phyloP scores from a whole-genome alignment of 2,329 filamentous ascomycete species.

The Claviceps sp. region DNA sequence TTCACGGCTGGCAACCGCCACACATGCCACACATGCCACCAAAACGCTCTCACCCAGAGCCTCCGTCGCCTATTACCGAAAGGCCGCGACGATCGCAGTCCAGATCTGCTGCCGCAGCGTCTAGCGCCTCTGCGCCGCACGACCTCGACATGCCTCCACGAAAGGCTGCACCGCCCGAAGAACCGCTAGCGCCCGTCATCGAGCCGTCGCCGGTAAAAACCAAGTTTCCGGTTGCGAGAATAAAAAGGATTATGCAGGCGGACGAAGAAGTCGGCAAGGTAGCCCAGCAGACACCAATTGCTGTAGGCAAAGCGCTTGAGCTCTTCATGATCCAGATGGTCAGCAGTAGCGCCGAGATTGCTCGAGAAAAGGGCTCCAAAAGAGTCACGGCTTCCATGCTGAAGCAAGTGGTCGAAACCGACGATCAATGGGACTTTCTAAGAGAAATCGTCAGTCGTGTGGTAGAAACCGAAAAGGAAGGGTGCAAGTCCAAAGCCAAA shows the following conservation, averaged over 20 bases:
- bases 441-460: constrained; percentile 82
- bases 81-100: constrained; percentile 1
- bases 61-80: constrained; percentile 1
- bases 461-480: constrained; percentile 39
- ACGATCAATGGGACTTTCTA: constrained; percentile 91
- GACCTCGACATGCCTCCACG: constrained; percentile 21
- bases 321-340: constrained; percentile 96
- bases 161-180: constrained; percentile 12
- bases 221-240: constrained; percentile 91
- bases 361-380: constrained; percentile 71
- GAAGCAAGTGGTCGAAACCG: constrained; percentile 75
- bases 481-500: constrained; percentile 28
- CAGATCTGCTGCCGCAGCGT: background rate
- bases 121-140: constrained; percentile 3
- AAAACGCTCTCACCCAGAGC: background rate
- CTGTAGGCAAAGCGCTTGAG: constrained; percentile 89
- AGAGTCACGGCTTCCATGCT: constrained; percentile 82
- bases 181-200: constrained; percentile 26
- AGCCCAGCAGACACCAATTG: constrained; percentile 91
- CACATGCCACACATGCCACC: constrained; percentile 6
- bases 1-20: constrained; percentile 9
- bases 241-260: constrained; percentile 98
- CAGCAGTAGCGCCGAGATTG: constrained; percentile 73
- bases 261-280: constrained; percentile 98
- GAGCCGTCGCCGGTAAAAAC: constrained; percentile 69